Evolutionary conservation across 225 moss, liverwort and hornwort species (phyloP).

Genomic region (Pleurozium schreberi): DNA sequence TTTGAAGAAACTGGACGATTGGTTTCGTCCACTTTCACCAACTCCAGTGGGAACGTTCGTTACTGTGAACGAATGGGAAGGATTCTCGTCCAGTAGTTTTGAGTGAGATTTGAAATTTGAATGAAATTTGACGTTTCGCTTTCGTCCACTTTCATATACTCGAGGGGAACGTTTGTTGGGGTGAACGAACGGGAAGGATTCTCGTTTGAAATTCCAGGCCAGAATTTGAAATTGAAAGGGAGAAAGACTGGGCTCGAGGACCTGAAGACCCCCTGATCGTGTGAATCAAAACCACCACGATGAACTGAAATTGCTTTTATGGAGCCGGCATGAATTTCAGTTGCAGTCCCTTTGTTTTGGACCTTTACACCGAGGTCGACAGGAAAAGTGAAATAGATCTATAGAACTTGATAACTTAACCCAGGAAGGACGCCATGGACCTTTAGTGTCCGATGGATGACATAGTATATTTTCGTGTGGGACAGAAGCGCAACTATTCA

Average conservation of each 20-base stretch:
- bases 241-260: not conserved
- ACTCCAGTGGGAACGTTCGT: not conserved
- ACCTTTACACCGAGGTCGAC: not conserved
- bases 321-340: not conserved
- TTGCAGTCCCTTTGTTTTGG: not conserved
- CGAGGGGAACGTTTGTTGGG: not conserved
- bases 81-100: not conserved
- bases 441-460: no score
- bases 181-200: not conserved
- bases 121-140: not conserved
- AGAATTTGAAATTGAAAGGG: conserved; percentile 12
- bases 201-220: not conserved
- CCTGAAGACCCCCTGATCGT: not conserved
- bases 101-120: conserved; percentile 1
- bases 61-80: not conserved
- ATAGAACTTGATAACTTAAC: no score
- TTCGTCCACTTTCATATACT: not conserved
- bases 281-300: not conserved
- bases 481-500: no score
- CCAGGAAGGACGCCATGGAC: no score
- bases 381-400: not conserved
- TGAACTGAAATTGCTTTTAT: not conserved
- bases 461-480: no score
- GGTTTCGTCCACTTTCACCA: not conserved
- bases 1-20: not conserved